Evolutionary conservation across 306 rosid genomes (phyloP).

Genomic region (Elaeagnus macrophylla): DNA sequence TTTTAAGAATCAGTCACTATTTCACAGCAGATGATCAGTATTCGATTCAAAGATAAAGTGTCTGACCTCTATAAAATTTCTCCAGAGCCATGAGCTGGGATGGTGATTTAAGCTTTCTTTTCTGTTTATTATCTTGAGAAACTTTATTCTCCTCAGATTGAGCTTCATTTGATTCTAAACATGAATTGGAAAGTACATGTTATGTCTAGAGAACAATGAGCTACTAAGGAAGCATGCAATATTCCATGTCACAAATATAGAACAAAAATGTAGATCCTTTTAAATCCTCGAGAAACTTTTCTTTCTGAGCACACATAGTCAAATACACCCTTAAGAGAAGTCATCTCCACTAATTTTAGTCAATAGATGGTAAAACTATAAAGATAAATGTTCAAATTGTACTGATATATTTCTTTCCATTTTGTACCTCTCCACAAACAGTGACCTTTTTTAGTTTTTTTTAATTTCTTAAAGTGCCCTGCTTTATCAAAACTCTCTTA

Average conservation of each 20-base stretch:
- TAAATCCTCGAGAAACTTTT: no score
- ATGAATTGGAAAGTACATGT: slow-evolving; percentile 25
- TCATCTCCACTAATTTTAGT: no score
- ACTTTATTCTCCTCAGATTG: slow-evolving; percentile 73
- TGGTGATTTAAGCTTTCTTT: slow-evolving; percentile 87
- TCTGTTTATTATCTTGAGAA: slow-evolving; percentile 52
- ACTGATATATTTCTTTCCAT: no score
- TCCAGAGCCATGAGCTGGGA: slow-evolving; percentile 75
- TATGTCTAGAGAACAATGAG: not conserved
- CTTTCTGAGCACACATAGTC: no score
- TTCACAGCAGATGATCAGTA: slow-evolving; percentile 1
- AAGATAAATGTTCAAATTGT: no score
- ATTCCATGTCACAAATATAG: not conserved
- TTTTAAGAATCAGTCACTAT: slow-evolving; percentile 7
- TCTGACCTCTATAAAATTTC: slow-evolving; percentile 71
- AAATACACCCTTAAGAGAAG: no score
- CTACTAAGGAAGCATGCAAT: not conserved
- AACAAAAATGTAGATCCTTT: not conserved
- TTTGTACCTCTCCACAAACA: no score
- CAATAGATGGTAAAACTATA: no score
- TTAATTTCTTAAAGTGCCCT: no score
- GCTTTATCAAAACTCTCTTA: no score
- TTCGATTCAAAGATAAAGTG: slow-evolving; percentile 10
- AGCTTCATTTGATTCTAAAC: slow-evolving; percentile 49
- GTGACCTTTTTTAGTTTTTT: no score